These are phyloP conservation scores for Bauhinia variegata DNA, from an alignment of 306 rosid genomes.

Conservation along the genomic window DNA sequence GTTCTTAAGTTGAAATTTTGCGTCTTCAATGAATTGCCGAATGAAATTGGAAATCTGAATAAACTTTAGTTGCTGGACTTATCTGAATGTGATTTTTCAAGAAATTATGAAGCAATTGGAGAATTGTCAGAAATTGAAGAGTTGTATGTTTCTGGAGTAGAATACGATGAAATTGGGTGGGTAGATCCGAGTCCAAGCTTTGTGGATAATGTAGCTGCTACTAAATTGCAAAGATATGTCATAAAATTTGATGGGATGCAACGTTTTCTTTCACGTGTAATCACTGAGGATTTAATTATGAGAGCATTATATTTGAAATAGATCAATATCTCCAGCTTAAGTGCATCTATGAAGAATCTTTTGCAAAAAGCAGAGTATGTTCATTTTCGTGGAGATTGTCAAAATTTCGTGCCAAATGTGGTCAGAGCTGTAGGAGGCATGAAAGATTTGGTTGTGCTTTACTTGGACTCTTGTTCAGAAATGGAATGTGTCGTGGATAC, in stretches of 20 bases:
- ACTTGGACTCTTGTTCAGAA: neutral
- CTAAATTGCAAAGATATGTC: neutral
- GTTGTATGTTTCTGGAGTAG: neutral
- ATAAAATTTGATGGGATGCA: neutral
- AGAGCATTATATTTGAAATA: neutral
- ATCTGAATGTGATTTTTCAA: no score
- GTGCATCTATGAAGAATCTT: neutral
- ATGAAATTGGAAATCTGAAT: neutral
- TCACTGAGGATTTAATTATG: neutral
- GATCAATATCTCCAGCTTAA: neutral
- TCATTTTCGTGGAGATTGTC: neutral
- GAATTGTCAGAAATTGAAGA: neutral
- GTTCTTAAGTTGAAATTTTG: conserved; percentile 6
- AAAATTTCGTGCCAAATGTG: conserved; percentile 7
- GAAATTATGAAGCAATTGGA: neutral
- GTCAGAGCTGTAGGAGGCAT: conserved; percentile 6
- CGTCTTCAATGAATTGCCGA: neutral
- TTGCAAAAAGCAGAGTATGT: neutral
- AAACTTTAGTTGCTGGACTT: neutral
- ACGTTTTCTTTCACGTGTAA: no score
- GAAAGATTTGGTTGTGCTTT: neutral
- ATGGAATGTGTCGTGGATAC: conserved; percentile 1
- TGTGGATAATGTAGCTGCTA: neutral
- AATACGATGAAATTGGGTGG: no score
- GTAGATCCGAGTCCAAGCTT: neutral